These are phyloP conservation scores for Rhazya stricta DNA, from an alignment of 257 asterid genomes.

Conservation along the genomic window DNA sequence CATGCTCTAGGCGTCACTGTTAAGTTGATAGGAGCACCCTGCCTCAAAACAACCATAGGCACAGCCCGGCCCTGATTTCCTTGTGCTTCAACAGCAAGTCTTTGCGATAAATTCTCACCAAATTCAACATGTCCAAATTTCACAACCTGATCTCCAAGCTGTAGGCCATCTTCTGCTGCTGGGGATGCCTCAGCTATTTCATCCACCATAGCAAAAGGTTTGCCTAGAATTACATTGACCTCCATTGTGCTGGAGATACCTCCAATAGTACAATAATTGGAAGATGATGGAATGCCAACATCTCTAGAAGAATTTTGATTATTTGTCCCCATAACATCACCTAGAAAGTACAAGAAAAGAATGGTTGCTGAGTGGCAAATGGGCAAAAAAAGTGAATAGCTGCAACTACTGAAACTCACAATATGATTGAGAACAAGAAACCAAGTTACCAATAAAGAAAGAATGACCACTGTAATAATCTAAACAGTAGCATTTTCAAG, in stretches of 20 bases:
- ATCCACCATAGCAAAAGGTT: constrained; percentile 84
- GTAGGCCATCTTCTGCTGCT: constrained; percentile 93
- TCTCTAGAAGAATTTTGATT: constrained; percentile 25
- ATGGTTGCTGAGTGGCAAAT: constrained; percentile 5
- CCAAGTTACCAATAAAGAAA: not conserved
- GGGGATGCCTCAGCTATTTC: constrained; percentile 87
- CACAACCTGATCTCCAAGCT: constrained; percentile 89
- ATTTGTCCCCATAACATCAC: constrained; percentile 28
- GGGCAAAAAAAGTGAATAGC: not conserved
- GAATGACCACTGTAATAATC: not conserved
- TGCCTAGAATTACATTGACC: constrained; percentile 45
- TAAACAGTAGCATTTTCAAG: not conserved
- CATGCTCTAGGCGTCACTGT: constrained; percentile 77
- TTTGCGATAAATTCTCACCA: constrained; percentile 61
- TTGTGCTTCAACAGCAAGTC: constrained; percentile 80
- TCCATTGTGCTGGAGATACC: constrained; percentile 47
- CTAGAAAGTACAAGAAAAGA: constrained; percentile 12
- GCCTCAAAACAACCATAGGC: constrained; percentile 69
- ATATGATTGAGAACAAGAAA: not conserved
- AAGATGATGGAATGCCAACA: constrained; percentile 32
- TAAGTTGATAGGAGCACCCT: constrained; percentile 50
- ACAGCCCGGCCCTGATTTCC: constrained; percentile 49
- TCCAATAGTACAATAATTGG: constrained; percentile 22
- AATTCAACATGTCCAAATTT: constrained; percentile 76
- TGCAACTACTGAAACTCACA: not conserved